Evolutionary conservation across 768 basidiomycete genomes (phyloP).

Genomic region (Suillus luteus): DNA sequence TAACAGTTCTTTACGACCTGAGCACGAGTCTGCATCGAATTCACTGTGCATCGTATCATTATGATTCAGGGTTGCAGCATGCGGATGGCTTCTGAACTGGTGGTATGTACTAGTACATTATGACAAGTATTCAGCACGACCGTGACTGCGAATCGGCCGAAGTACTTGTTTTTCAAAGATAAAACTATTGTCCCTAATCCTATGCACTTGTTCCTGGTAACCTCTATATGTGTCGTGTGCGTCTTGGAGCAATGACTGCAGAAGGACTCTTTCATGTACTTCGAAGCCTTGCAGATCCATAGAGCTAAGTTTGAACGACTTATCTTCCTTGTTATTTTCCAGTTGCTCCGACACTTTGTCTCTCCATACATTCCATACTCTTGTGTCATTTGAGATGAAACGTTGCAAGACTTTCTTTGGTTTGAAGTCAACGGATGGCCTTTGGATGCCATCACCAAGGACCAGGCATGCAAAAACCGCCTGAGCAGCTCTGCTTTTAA

Average conservation of each 20-base stretch:
- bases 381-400: slow-evolving; percentile 32
- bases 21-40: not conserved
- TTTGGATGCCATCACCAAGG: slow-evolving; percentile 17
- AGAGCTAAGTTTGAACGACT: not conserved
- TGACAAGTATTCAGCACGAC: too few species aligned
- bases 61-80: not conserved
- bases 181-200: not conserved
- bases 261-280: not conserved
- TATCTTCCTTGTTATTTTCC: slow-evolving; percentile 12
- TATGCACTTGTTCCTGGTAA: not conserved
- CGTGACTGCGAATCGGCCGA: not conserved
- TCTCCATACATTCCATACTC: slow-evolving; percentile 31
- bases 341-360: slow-evolving; percentile 25
- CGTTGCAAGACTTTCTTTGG: slow-evolving; percentile 11
- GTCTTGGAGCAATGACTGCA: slow-evolving; percentile 1
- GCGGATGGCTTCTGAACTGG: not conserved
- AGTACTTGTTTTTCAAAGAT: not conserved
- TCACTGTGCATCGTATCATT: not conserved
- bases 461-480: slow-evolving; percentile 29
- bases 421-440: slow-evolving; percentile 10
- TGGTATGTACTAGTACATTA: not conserved
- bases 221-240: not conserved
- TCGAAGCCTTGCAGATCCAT: not conserved
- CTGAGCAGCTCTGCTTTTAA: slow-evolving; percentile 12
- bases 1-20: not conserved